These are phyloP conservation scores for Carpinus viminea DNA, from an alignment of 306 rosid genomes.

Conservation along the genomic window DNA sequence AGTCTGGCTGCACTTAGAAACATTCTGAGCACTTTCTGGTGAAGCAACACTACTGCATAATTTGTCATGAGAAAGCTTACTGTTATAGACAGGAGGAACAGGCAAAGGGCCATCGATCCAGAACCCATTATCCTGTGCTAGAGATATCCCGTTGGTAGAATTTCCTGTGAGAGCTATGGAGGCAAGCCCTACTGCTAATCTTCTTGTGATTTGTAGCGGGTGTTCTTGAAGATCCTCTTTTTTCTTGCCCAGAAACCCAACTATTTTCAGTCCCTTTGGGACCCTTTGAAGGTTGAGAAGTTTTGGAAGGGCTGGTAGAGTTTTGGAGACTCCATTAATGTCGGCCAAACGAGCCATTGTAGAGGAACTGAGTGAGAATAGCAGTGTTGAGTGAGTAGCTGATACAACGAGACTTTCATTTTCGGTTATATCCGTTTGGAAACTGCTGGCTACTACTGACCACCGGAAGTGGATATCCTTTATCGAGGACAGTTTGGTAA, in stretches of 20 bases:
- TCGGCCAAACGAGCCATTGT: constrained; percentile 68
- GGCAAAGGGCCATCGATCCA: constrained; percentile 76
- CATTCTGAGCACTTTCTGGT: neutral
- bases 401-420: constrained; percentile 8
- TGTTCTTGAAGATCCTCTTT: constrained; percentile 42
- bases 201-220: constrained; percentile 56
- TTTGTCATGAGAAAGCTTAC: constrained; percentile 43
- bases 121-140: constrained; percentile 70
- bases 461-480: constrained; percentile 56
- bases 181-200: constrained; percentile 66
- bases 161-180: constrained; percentile 51
- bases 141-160: constrained; percentile 38
- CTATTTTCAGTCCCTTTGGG: constrained; percentile 38
- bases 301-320: constrained; percentile 44
- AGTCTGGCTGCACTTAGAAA: neutral
- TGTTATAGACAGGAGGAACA: constrained; percentile 58
- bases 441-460: constrained; percentile 39
- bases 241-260: constrained; percentile 44
- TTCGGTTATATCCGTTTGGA: constrained; percentile 44
- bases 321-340: constrained; percentile 60
- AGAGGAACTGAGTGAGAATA: constrained; percentile 25
- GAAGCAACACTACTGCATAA: constrained; percentile 1
- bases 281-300: constrained; percentile 33
- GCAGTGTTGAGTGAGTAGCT: neutral
- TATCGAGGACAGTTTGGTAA: constrained; percentile 38